These are phyloP conservation scores for Dillenia suffruticosa DNA, from an alignment of 164 flowering plant genomes.

Conservation along the genomic window DNA sequence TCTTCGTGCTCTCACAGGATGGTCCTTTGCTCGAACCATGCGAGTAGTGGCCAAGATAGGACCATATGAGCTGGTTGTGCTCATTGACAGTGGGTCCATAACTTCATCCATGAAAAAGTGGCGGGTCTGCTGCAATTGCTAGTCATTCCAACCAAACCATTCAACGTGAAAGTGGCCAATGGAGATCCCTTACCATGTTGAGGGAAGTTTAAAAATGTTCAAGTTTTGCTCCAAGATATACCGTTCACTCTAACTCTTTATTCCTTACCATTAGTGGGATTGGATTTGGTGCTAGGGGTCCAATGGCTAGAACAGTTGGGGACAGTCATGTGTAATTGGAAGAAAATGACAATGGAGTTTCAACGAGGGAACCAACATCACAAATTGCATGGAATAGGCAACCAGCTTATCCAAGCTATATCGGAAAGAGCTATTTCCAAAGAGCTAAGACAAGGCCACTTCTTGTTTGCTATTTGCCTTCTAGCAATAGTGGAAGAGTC, in stretches of 20 bases:
- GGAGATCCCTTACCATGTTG: too few relatives aligned
- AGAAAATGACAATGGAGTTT: slow-evolving; percentile 1
- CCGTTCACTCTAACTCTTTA: too few relatives aligned
- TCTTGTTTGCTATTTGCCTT: not conserved
- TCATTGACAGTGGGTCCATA: not conserved
- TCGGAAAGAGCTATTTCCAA: not conserved
- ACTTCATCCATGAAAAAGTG: not conserved
- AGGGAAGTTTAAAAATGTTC: too few relatives aligned
- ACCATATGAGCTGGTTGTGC: too few relatives aligned
- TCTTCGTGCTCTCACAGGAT: too few relatives aligned
- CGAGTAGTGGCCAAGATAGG: too few relatives aligned
- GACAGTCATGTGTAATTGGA: slow-evolving; percentile 1
- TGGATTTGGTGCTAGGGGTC: slow-evolving; percentile 1
- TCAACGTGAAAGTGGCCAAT: too few relatives aligned
- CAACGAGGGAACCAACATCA: not conserved
- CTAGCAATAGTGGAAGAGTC: not conserved
- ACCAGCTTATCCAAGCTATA: not conserved
- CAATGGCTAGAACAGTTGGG: slow-evolving; percentile 3
- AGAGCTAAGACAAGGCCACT: not conserved
- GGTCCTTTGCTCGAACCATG: too few relatives aligned
- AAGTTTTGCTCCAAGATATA: too few relatives aligned
- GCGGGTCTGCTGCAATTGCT: too few relatives aligned
- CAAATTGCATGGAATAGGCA: not conserved
- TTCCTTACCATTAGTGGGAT: not conserved
- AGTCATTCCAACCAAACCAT: too few relatives aligned